phyloP scores from a whole-genome alignment of 371 early-diverging fungal genomes.

The Apophysomyces elegans region DNA sequence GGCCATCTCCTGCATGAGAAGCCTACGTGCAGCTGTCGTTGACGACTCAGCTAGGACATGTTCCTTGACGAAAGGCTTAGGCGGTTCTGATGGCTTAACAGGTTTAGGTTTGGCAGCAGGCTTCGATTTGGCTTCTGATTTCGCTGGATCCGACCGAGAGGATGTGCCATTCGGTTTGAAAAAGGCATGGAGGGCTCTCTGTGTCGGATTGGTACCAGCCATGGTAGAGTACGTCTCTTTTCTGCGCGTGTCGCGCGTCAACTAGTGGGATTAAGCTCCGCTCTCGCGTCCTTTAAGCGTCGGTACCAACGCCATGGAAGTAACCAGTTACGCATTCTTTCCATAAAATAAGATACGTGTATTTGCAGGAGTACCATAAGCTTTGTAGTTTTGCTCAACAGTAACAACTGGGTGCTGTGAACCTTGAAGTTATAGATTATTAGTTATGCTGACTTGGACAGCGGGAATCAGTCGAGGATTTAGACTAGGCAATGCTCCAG shows the following conservation, averaged over 20 bases:
- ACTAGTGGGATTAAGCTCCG: not conserved
- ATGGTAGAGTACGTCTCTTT: not conserved
- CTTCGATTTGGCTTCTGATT: too few relatives aligned
- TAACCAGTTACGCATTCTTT: too few relatives aligned
- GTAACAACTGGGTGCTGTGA: too few relatives aligned
- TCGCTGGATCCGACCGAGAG: not conserved
- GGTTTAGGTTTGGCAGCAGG: not conserved
- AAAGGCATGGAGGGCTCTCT: not conserved
- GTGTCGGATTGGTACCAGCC: not conserved
- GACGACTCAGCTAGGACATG: slow-evolving; percentile 3
- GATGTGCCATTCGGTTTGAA: not conserved
- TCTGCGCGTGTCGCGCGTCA: slow-evolving; percentile 1
- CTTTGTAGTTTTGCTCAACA: too few relatives aligned
- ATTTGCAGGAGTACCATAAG: too few relatives aligned
- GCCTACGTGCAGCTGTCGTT: not conserved
- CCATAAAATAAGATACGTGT: too few relatives aligned
- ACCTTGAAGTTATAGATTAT: too few relatives aligned
- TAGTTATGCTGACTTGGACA: too few relatives aligned
- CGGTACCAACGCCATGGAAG: too few relatives aligned
- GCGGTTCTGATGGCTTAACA: not conserved
- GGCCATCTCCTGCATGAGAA: not conserved
- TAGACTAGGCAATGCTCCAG: too few relatives aligned
- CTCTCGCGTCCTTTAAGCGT: not conserved
- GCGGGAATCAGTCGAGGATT: too few relatives aligned
- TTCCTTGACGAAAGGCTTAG: not conserved